Evolutionary conservation across 768 basidiomycete species (phyloP), one percentile per base, ranked within the genome.

Genomic region (Lentinula aciculospora): DNA sequence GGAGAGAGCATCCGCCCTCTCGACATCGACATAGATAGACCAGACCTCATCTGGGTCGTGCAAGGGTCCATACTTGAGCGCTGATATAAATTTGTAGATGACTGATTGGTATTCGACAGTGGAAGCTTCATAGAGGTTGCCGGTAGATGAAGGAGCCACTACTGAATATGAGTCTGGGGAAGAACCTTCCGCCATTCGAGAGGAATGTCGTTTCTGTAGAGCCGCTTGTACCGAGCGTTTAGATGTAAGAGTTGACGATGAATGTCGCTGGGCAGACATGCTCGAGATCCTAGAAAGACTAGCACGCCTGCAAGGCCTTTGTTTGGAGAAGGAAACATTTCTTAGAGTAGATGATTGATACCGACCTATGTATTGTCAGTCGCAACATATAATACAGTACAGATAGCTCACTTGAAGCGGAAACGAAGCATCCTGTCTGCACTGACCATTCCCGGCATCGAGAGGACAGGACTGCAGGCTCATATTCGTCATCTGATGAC

Each of bases 371-470:
- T 6, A 47, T 28, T 31, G 32, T 32, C 49, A 50, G 17, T 17
- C 21, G 7, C 10, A 25, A 15, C 4, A 54, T 6, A 28, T 15
- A 23, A n/a, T 9, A 54, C 25, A 10, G 27, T 15, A 10, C 6
- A 27, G 10, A 31, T n/a, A 44, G 15, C 76, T 63, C 67, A 82
- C 82, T 70, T 63, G 78, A 74, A 65, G 76, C 79, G 73, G 76
- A 80, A 6, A 79, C 62, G 2, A 77, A 75, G 64, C 15, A 28
- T 27, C 82, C 76, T 53, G 72, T 68, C 51, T 74, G 71, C 67
- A 74, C 81, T 55, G 78, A 75, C 73, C 80, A 78, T 61, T 75
- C 76, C 57, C 75, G 69, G 64, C 74, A 77, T 53, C 70, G 69
- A 40, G 69, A 65, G 28, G 40, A n/a, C 72, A 66, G 62, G 68